A percentile compares a stretch with the other conserved stretches of the same genome.
Conservation (phyloP, 495 filamentous ascomycete species). For the Aspergillus conjunctus region DNA sequence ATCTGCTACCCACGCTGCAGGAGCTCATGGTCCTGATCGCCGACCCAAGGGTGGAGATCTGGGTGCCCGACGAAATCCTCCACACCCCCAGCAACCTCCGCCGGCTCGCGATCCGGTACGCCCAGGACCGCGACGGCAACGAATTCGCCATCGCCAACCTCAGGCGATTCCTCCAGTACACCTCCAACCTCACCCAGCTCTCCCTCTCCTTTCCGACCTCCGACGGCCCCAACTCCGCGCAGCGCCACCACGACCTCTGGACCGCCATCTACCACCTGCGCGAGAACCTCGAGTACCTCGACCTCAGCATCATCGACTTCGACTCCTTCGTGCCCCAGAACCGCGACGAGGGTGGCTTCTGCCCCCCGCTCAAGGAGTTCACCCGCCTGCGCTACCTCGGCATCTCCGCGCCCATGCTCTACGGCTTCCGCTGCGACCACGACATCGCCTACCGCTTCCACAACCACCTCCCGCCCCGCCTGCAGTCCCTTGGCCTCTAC, state of each 20-base stretch:
- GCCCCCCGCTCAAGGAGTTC: neutral
- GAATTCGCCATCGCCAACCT: neutral
- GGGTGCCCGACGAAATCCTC: neutral
- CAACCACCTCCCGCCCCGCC: constrained; percentile 2
- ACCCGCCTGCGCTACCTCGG: neutral
- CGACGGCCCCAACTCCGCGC: neutral
- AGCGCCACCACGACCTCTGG: neutral
- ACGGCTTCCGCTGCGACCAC: neutral
- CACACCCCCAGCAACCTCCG: neutral
- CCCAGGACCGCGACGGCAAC: neutral
- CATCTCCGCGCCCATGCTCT: neutral
- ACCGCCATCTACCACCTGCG: neutral
- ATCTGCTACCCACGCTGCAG: neutral
- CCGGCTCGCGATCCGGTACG: neutral
- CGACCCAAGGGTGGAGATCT: neutral
- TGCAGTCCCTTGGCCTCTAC: constrained; percentile 7
- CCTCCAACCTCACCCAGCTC: neutral
- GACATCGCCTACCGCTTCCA: neutral
- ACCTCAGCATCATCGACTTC: neutral
- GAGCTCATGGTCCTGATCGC: neutral
- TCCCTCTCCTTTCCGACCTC: neutral
- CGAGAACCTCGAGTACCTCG: neutral
- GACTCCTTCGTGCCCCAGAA: neutral
- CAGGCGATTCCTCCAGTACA: neutral
- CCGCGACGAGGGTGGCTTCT: neutral